A percentile compares a stretch with the other conserved stretches of the same genome.
phyloP scores from a whole-genome alignment of 768 basidiomycete genomes.

The Boletus barrowsii region DNA sequence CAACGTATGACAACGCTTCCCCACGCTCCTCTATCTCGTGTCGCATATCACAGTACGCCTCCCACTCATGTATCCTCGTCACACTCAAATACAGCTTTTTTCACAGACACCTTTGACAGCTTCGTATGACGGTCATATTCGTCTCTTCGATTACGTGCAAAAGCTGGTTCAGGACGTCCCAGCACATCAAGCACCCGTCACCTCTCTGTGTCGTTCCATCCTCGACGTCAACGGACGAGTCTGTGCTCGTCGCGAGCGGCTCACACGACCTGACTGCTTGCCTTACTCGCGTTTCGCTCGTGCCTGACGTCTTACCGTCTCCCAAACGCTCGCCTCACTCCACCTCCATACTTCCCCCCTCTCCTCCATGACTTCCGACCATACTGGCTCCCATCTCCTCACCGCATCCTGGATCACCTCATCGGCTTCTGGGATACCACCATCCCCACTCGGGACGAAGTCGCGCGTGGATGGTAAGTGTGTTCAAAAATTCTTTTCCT shows the following conservation, averaged over 20 bases:
- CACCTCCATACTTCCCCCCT: constrained; percentile 86
- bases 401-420: constrained; percentile 84
- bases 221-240: constrained; percentile 23
- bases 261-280: constrained; percentile 79
- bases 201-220: constrained; percentile 55
- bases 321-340: constrained; percentile 53
- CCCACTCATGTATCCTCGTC: background rate
- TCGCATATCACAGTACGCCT: constrained; percentile 15
- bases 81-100: background rate
- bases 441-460: constrained; percentile 63
- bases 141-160: constrained; percentile 71
- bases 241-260: constrained; percentile 55
- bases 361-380: constrained; percentile 52
- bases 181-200: constrained; percentile 65
- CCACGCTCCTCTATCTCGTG: constrained; percentile 44
- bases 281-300: constrained; percentile 36
- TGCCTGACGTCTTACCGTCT: background rate
- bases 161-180: constrained; percentile 46
- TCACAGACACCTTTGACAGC: constrained; percentile 63
- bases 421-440: constrained; percentile 78
- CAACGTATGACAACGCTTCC: constrained; percentile 75
- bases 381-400: too few species aligned
- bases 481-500: too few species aligned
- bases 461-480: too few species aligned
- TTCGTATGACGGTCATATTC: constrained; percentile 77